Percentiles rank a stretch among this genome's conserved stretches.
phyloP scores from a whole-genome alignment of 2,329 filamentous ascomycete species.

The Aaosphaeria arxii region DNA sequence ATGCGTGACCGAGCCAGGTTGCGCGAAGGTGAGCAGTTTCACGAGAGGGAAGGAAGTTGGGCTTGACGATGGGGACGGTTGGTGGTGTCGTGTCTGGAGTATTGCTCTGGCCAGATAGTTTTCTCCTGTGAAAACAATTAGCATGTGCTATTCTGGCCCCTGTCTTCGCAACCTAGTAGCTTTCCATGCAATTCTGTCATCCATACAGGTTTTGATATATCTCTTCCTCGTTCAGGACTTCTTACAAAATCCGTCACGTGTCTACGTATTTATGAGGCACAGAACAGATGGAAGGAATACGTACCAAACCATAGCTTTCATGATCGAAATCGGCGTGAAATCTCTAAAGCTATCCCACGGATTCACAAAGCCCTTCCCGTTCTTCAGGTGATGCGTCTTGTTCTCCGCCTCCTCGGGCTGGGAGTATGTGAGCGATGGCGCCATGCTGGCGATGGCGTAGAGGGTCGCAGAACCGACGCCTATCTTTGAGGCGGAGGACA shows the following conservation, averaged over 20 bases:
- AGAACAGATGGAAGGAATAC: background rate
- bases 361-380: slow-evolving; percentile 56
- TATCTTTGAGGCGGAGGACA: slow-evolving; percentile 25
- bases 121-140: slow-evolving; percentile 33
- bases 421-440: slow-evolving; percentile 27
- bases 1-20: slow-evolving; percentile 94
- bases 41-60: slow-evolving; percentile 63
- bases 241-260: too few relatives aligned
- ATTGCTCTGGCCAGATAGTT: slow-evolving; percentile 50
- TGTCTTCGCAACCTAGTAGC: too few relatives aligned
- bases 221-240: too few relatives aligned
- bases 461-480: slow-evolving; percentile 25
- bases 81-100: slow-evolving; percentile 62
- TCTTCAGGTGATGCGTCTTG: slow-evolving; percentile 51
- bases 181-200: too few relatives aligned
- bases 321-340: slow-evolving; percentile 29
- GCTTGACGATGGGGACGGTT: slow-evolving; percentile 64
- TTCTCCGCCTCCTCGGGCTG: slow-evolving; percentile 45
- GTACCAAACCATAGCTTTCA: slow-evolving; percentile 26
- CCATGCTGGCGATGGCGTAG: slow-evolving; percentile 41
- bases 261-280: background rate
- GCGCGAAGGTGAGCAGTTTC: slow-evolving; percentile 64
- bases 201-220: too few relatives aligned
- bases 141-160: too few relatives aligned
- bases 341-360: slow-evolving; percentile 56